phyloP scores from a whole-genome alignment of 2,329 filamentous ascomycete genomes.

The Fusarium duplospermum region DNA sequence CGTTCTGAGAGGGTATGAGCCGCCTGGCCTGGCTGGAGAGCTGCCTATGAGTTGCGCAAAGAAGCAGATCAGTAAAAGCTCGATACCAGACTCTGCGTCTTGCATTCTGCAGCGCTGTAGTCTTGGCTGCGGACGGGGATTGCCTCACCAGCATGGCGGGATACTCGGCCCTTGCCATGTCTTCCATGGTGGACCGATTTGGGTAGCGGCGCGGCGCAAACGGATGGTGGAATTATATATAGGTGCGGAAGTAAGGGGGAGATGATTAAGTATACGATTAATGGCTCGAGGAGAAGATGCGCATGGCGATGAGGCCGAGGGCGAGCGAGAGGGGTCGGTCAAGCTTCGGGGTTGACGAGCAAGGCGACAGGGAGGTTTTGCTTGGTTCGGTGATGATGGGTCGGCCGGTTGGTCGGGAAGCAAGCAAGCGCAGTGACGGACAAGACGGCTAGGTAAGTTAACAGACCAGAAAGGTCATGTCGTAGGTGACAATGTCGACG shows the following conservation, averaged over 20 bases:
- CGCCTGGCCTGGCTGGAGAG: conserved; percentile 84
- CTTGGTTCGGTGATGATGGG: conserved; percentile 14
- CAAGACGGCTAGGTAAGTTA: neutral
- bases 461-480: neutral
- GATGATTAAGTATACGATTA: conserved; percentile 32
- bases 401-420: neutral
- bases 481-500: conserved; percentile 13
- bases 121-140: conserved; percentile 8
- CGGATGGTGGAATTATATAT: conserved; percentile 29
- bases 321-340: conserved; percentile 35
- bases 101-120: neutral
- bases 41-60: conserved; percentile 66
- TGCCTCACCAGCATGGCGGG: conserved; percentile 88
- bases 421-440: conserved; percentile 1
- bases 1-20: conserved; percentile 86
- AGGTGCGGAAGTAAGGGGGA: conserved; percentile 1
- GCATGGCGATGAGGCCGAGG: conserved; percentile 18
- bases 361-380: conserved; percentile 18
- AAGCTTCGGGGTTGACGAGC: conserved; percentile 24
- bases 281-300: conserved; percentile 26
- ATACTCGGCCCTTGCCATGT: conserved; percentile 88
- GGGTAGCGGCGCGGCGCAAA: conserved; percentile 24
- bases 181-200: conserved; percentile 70
- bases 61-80: conserved; percentile 28
- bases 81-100: neutral